Percentiles rank a stretch among this genome's conserved stretches.
These are phyloP conservation scores for Plantago ovata DNA, from an alignment of 257 asterid species.

Conservation along the genomic window DNA sequence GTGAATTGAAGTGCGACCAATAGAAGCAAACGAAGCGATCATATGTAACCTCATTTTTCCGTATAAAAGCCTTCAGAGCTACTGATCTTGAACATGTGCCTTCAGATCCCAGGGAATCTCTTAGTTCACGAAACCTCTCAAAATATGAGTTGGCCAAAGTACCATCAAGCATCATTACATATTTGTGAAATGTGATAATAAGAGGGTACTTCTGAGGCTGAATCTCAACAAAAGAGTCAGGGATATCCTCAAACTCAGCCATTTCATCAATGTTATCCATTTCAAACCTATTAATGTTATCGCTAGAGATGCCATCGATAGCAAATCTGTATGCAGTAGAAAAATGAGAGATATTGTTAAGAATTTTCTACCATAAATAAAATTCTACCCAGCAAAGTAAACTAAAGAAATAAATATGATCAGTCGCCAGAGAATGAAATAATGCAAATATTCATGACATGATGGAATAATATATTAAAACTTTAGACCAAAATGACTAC, in stretches of 20 bases:
- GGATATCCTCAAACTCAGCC: slow-evolving; percentile 44
- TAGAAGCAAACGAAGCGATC: slow-evolving; percentile 42
- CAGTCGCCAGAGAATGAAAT: no score
- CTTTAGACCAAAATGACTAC: not conserved
- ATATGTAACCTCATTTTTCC: slow-evolving; percentile 53
- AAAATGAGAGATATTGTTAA: slow-evolving; percentile 1
- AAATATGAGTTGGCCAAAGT: slow-evolving; percentile 47
- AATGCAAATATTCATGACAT: no score
- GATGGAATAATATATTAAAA: no score
- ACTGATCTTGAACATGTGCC: slow-evolving; percentile 28
- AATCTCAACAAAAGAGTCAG: slow-evolving; percentile 47
- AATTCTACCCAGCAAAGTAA: no score
- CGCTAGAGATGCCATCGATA: slow-evolving; percentile 13
- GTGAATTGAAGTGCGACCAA: slow-evolving; percentile 52
- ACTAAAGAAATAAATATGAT: no score
- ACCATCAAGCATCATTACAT: slow-evolving; percentile 69
- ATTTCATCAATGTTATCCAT: slow-evolving; percentile 47
- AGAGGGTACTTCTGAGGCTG: slow-evolving; percentile 47
- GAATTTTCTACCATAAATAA: not conserved
- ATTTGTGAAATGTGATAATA: slow-evolving; percentile 57
- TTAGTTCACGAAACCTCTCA: slow-evolving; percentile 37
- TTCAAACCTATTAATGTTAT: slow-evolving; percentile 23
- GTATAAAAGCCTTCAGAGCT: slow-evolving; percentile 38
- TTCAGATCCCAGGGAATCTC: slow-evolving; percentile 19
- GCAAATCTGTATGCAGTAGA: slow-evolving; percentile 34